Evolutionary conservation across 78 protist genomes (phyloP).

Genomic region (Dictyostelium brefeldianum): DNA sequence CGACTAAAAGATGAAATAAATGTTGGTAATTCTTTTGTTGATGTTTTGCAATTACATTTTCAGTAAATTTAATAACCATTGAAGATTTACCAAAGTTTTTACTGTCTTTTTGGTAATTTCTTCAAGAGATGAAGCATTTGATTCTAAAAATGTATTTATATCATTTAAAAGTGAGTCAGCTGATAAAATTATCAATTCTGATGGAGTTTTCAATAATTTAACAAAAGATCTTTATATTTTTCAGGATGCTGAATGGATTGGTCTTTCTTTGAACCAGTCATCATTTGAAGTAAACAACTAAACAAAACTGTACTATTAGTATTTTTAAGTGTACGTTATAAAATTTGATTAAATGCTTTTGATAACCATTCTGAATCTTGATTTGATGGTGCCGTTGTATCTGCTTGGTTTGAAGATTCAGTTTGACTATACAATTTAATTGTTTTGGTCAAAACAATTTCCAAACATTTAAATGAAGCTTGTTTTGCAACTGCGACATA

Average conservation of each 20-base stretch:
- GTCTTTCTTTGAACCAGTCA: neutral
- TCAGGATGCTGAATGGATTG: neutral
- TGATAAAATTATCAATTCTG: neutral
- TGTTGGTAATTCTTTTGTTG: conserved; percentile 24
- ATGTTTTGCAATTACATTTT: neutral
- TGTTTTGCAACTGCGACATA: conserved; percentile 29
- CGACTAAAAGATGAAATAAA: conserved; percentile 25
- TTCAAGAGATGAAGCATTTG: neutral
- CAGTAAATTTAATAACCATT: neutral
- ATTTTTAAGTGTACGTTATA: conserved; percentile 44
- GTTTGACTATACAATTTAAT: conserved; percentile 8
- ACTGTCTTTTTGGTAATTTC: conserved; percentile 42
- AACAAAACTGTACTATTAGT: conserved; percentile 26
- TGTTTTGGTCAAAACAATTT: conserved; percentile 34
- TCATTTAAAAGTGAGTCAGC: neutral
- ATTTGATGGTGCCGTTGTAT: no score
- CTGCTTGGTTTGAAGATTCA: neutral
- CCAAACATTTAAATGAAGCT: conserved; percentile 3
- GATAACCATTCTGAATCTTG: conserved; percentile 47
- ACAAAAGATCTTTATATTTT: conserved; percentile 50
- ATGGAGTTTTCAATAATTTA: conserved; percentile 47
- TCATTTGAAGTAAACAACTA: conserved; percentile 10
- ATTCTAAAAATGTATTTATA: conserved; percentile 14
- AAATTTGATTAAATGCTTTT: conserved; percentile 70
- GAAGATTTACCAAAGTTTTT: conserved; percentile 22